Conservation (phyloP, 2,329 filamentous ascomycete genomes). For the Penicillium sp. region DNA sequence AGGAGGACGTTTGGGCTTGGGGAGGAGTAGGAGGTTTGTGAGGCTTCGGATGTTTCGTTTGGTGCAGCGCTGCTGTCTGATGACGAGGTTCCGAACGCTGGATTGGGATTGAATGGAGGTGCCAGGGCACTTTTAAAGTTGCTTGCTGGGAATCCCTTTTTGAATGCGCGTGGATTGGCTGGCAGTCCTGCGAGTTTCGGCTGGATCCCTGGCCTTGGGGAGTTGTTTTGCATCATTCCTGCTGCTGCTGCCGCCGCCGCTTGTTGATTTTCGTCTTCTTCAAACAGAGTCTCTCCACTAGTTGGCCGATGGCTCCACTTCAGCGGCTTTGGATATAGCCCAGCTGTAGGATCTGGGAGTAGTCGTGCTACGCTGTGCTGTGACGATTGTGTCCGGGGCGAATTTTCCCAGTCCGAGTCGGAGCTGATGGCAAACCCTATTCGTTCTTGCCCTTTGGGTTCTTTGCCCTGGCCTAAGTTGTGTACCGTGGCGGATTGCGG, state of each 20-base stretch:
- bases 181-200: conserved; percentile 32
- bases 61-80: conserved; percentile 15
- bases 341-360: conserved; percentile 36
- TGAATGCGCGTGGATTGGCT: conserved; percentile 38
- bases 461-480: background rate
- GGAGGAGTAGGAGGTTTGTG: conserved; percentile 8
- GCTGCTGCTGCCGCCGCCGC: background rate
- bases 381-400: conserved; percentile 35
- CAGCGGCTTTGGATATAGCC: conserved; percentile 42
- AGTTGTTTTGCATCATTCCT: background rate
- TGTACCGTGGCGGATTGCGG: conserved; percentile 21
- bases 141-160: conserved; percentile 26
- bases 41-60: conserved; percentile 8
- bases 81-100: conserved; percentile 4
- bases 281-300: conserved; percentile 40
- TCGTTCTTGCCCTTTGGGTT: conserved; percentile 5
- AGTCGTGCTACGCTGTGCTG: conserved; percentile 41
- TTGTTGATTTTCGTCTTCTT: conserved; percentile 36
- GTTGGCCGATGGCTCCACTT: conserved; percentile 31
- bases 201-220: conserved; percentile 6
- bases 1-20: background rate
- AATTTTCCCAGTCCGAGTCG: conserved; percentile 29
- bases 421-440: conserved; percentile 25
- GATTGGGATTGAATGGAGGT: conserved; percentile 7
- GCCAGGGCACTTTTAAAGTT: conserved; percentile 2